Base-by-base conservation (phyloP, 805 yeast genomes). In the Candida argentea region DNA sequence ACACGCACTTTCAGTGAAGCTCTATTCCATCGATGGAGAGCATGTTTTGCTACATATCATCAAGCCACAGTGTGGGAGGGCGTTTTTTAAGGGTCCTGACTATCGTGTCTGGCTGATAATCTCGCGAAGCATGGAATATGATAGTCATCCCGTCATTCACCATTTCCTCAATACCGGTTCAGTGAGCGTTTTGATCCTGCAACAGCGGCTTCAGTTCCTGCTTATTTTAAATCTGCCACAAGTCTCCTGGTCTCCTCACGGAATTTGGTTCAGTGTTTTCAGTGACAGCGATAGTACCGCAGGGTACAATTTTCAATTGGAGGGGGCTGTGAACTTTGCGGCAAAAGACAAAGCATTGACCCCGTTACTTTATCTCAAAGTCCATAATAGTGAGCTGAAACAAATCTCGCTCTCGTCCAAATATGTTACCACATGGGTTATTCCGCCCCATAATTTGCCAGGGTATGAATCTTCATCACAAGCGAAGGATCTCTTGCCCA, bases 21-120 rank as follows among this genome's bases (percentile, higher is more conserved):
- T 60, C 7, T 61, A 57, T 33, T 60, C 67, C 1, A 33, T 61
- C 3, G 59, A 57, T 32, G 52, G 60, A 30, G 46, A 58, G 0
- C 52, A 48, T 22, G 33, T 55, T 8, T 32, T 57, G 5, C 43
- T 51, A 31, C 51, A 52, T 6, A 34, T 61, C 2, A 43, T 53
- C 18, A 57, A 56, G 31, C 68, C 68, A 2, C 28, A 46, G 2
- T 25, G 37, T 5, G 35, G 30, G 7, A 22, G 32, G 11, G 25
- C 52, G 6, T 14, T 45, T 5, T 19, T 38, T 5, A 43, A 52
- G 10, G 48, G 51, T 1, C 26, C 29, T n/a, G 25, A 33, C 12
- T 22, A 33, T 4, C 29, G 39, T 16, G 35, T 52, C n/a, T 61
- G 64, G 64, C 44, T 61, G 5, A 31, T 60, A 5, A 35, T 52